phyloP scores from a whole-genome alignment of 768 basidiomycete genomes.

The Tylopilus intermedius region DNA sequence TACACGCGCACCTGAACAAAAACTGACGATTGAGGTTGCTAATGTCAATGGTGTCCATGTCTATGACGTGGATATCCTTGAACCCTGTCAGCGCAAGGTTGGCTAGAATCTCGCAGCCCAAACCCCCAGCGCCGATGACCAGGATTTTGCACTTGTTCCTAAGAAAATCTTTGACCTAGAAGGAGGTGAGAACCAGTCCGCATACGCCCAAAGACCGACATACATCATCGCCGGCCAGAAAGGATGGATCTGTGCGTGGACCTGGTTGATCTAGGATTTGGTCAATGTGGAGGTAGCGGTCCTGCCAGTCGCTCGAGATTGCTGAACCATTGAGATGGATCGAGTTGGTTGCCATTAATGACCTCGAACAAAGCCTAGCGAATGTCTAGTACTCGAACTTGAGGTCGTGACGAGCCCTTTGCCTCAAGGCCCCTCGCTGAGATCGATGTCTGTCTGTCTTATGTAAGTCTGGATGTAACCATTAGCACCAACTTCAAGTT shows the following conservation, averaged over 20 bases:
- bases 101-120: slow-evolving; percentile 96
- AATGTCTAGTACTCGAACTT: slow-evolving; percentile 11
- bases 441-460: slow-evolving; percentile 10
- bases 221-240: slow-evolving; percentile 78
- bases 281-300: slow-evolving; percentile 78
- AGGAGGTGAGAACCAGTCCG: neutral
- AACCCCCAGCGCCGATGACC: slow-evolving; percentile 95
- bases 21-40: slow-evolving; percentile 99
- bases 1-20: slow-evolving; percentile 71
- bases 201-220: slow-evolving; percentile 14
- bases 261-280: slow-evolving; percentile 81
- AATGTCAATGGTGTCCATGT: slow-evolving; percentile 99
- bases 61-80: slow-evolving; percentile 98
- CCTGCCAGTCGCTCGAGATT: slow-evolving; percentile 43
- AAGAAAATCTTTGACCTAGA: slow-evolving; percentile 83
- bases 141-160: slow-evolving; percentile 83
- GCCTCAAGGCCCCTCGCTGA: neutral
- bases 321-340: slow-evolving; percentile 34
- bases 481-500: neutral
- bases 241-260: slow-evolving; percentile 84
- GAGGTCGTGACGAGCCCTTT: neutral
- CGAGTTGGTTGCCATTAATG: slow-evolving; percentile 23
- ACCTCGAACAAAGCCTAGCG: slow-evolving; percentile 9
- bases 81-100: slow-evolving; percentile 95
- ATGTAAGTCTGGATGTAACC: slow-evolving; percentile 21